Evolutionary conservation across 768 basidiomycete species (phyloP).

Genomic region (Lenzites betulinus): DNA sequence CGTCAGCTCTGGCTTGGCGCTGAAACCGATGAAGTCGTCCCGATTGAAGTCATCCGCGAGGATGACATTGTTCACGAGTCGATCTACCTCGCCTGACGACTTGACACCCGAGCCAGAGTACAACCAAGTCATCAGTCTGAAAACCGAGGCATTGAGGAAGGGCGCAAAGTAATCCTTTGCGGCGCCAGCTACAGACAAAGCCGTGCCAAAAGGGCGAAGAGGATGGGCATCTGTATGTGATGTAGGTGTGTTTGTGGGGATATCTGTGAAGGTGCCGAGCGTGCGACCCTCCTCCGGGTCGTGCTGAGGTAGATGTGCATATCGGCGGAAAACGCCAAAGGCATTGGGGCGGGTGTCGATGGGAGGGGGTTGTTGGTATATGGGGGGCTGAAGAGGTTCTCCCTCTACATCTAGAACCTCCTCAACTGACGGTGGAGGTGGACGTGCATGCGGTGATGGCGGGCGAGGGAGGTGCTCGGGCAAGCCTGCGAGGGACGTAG

Average conservation of each 20-base stretch:
- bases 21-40: not conserved
- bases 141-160: conserved; percentile 23
- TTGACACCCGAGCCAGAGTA: conserved; percentile 31
- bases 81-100: conserved; percentile 29
- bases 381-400: not conserved
- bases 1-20: not conserved
- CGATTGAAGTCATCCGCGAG: not conserved
- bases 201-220: not conserved
- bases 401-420: not conserved
- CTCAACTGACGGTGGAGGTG: not conserved
- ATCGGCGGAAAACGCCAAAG: not conserved
- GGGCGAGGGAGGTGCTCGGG: conserved; percentile 1
- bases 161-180: not conserved
- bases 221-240: not conserved
- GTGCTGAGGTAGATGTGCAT: not conserved
- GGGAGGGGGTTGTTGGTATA: not conserved
- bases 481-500: not conserved
- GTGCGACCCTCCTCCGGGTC: not conserved
- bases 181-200: not conserved
- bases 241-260: not conserved
- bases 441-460: not conserved
- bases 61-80: conserved; percentile 24
- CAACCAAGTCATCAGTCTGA: conserved; percentile 33
- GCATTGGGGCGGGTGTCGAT: not conserved
- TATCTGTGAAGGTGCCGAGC: not conserved